A percentile compares a stretch with the other conserved stretches of the same genome.
phyloP scores from a whole-genome alignment of 306 rosid genomes.

The Malus asiatica region DNA sequence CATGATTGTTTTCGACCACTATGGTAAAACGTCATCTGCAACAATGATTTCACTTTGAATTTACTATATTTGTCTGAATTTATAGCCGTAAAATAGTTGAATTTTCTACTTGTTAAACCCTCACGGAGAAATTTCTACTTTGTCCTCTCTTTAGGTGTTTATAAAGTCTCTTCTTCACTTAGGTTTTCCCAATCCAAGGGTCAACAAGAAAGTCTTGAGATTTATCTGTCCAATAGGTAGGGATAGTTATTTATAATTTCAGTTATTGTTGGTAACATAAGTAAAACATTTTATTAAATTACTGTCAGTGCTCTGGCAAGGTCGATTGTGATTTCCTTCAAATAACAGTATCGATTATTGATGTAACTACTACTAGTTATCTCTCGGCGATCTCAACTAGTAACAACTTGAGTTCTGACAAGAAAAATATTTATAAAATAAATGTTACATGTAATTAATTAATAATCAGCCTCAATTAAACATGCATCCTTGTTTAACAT shows the following conservation, averaged over 20 bases:
- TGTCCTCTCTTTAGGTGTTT: neutral
- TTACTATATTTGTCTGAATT: too few relatives aligned
- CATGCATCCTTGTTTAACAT: conserved; percentile 5
- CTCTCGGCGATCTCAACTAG: neutral
- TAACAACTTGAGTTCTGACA: neutral
- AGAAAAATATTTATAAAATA: neutral
- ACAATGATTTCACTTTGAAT: neutral
- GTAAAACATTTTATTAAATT: neutral
- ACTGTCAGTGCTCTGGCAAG: neutral
- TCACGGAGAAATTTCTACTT: neutral
- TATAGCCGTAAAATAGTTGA: neutral
- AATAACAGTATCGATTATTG: neutral
- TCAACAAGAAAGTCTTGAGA: neutral
- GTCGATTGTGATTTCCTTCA: neutral
- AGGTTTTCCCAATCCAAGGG: neutral
- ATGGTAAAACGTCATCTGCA: too few relatives aligned
- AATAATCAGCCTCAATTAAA: neutral
- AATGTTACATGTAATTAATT: neutral
- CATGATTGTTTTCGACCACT: too few relatives aligned
- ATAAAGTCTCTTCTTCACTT: neutral
- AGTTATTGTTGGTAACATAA: neutral
- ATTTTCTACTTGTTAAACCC: neutral
- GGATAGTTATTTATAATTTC: too few relatives aligned
- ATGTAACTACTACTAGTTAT: neutral
- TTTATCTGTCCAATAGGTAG: neutral